Conservation (phyloP, 305 asterid genomes). For the Rubia tinctorum region DNA sequence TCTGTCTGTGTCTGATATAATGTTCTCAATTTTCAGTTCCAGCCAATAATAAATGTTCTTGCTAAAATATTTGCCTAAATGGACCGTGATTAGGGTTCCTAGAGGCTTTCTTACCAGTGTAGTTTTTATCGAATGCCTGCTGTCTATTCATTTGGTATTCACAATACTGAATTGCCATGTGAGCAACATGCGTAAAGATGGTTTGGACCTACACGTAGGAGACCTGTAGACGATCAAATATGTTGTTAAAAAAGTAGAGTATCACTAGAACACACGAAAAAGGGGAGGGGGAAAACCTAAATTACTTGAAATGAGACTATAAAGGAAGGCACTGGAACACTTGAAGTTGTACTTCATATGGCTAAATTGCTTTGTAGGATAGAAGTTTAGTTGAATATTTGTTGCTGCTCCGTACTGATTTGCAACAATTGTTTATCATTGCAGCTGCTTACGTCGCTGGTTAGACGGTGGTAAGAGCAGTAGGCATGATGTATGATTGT, state of each 20-base stretch:
- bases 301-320: neutral
- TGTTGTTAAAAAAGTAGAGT: neutral
- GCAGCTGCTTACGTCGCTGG: slow-evolving; percentile 90
- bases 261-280: no score
- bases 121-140: neutral
- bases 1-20: neutral
- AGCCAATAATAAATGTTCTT: neutral
- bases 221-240: neutral
- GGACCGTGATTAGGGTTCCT: neutral
- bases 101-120: neutral
- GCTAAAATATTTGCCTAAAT: neutral
- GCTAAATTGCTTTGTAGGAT: neutral
- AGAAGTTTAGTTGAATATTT: no score
- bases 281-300: neutral
- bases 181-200: no score
- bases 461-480: slow-evolving; percentile 77
- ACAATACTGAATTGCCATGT: neutral
- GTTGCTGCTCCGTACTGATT: slow-evolving; percentile 14
- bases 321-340: neutral
- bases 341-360: neutral
- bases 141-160: neutral
- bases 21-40: neutral
- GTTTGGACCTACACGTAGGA: neutral
- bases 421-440: slow-evolving; percentile 20
- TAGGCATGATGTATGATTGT: neutral